Evolutionary conservation across 2,329 filamentous ascomycete genomes (phyloP), one percentile per base, ranked within the genome.

Genomic region (Fonsecaea nubica): DNA sequence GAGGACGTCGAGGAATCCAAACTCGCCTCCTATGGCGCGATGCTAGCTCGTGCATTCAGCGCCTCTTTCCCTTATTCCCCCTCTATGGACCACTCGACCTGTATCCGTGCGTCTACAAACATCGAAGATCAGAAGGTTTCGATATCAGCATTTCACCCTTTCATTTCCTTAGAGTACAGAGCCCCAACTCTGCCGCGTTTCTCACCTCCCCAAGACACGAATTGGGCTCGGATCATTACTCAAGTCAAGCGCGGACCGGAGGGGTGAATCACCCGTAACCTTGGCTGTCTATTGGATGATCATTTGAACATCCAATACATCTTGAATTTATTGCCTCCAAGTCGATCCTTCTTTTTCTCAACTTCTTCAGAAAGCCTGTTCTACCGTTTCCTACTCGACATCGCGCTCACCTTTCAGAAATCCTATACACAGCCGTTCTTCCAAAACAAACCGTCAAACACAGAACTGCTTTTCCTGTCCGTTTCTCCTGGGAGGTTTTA

Each of bases 41-140:
- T 63, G 64, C 69, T 69, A 69, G 67, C 69, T 67, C 62, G 62
- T 68, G 59, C 67, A 63, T 63, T 40, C 55, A 64, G 42, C 60
- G 65, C 63, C 65, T 67, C 63, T 66, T 69, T 56, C 40, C 56
- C 30, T 58, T 50, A 58, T 56, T 52, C 60, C 10, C 35, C 61
- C 50, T 60, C 36, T 36, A 50, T 21, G 45, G 45, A 50, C 18
- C 45, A 50, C 21, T 25, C 18, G 45, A 50, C 45, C 10, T 50
- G 18, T 25, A 50, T 50, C 21, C n/a, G 45, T 25, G 25, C 18
- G 18, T 25, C 45, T 50, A 50, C 45, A 50, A 10, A 50, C 45
- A 25, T 25, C 45, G 45, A 50, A 50, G 21, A 10, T 25, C 9
- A 50, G 45, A 18, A 50, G 8, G 45, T 50, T 25, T 50, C 18